Evolutionary conservation across 306 rosid species (phyloP).

Genomic region (Rubus parviflorus): DNA sequence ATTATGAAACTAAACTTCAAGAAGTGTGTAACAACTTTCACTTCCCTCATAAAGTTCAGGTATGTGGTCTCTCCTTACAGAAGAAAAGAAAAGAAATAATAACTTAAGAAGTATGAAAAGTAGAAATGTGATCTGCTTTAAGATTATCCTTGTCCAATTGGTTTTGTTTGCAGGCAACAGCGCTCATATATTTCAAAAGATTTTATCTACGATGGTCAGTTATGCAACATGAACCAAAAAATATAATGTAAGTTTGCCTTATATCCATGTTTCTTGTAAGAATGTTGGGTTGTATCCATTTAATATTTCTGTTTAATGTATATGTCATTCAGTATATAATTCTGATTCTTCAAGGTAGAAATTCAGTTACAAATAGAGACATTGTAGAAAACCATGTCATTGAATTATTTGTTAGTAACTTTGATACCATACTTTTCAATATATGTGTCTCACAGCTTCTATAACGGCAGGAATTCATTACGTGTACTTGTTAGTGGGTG

Average conservation of each 20-base stretch:
- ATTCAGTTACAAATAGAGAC: neutral
- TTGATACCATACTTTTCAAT: neutral
- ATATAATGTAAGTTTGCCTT: slow-evolving; percentile 70
- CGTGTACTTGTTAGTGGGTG: neutral
- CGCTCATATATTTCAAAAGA: slow-evolving; percentile 90
- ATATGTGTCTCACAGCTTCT: neutral
- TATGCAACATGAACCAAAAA: slow-evolving; percentile 94
- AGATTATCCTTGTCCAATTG: slow-evolving; percentile 23
- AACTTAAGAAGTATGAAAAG: neutral
- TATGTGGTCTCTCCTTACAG: slow-evolving; percentile 27
- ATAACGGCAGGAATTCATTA: neutral
- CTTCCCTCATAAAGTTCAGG: slow-evolving; percentile 97
- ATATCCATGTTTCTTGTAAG: slow-evolving; percentile 4
- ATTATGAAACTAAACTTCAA: slow-evolving; percentile 57
- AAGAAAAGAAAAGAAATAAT: neutral
- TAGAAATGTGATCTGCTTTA: neutral
- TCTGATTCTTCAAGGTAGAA: slow-evolving; percentile 14
- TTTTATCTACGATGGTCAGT: slow-evolving; percentile 92
- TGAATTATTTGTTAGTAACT: neutral
- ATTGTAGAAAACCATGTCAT: neutral
- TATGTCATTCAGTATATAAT: slow-evolving; percentile 7
- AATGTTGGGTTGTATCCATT: neutral
- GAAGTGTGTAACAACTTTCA: slow-evolving; percentile 81
- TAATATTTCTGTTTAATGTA: neutral
- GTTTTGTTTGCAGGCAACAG: slow-evolving; percentile 73